Base-by-base conservation (phyloP, 2,329 filamentous ascomycete genomes). In the Hymenotorrendiella dingleyae region DNA sequence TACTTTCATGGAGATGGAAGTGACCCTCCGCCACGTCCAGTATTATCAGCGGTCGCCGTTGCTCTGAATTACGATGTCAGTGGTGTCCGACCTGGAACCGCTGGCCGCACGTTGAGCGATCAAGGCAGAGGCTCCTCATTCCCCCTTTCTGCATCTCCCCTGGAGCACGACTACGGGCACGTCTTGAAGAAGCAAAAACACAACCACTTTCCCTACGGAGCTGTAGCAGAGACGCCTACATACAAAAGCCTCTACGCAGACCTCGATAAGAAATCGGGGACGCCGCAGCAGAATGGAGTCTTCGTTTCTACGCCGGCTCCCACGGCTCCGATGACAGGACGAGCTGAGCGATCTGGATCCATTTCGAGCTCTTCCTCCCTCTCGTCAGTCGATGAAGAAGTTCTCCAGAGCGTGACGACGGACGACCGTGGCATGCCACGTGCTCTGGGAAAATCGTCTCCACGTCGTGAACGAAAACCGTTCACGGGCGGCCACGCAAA, bases 1-100 rank as follows among this genome's bases (percentile, higher is more conserved):
- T 76, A 76, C 61, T 80, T 80, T 59, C 67, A 54, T 20, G 56
- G 56, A 17, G 56, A 60, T 36, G 58, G 55, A n/a, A 58, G 47
- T 23, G 55, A 60, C 37, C 51, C 56, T 21, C 43, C 50, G 16
- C 48, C 54, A 26, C 37, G 42, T 12, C 28, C 47, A 28, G 29
- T 46, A 40, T 30, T 40, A 45, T 43, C 38, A n/a, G 30, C 43
- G 14, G 27, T 41, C 34, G 38, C 40, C 26, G 35, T 39, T 27
- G 40, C 40, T 24, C 40, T 46, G 4, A 40, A 40, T 6, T 46
- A 46, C 30, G 44, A 39, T 14, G 22, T 20, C 10, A 32, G 32
- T 22, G 10, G 9, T 14, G 32, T 22, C 19, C 24, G 37, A 36
- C 42, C 37, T 11, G 34, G 34, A 16, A 38, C 12, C 19, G 36